Base-by-base conservation (phyloP, 1,139 yeast species). In the Yamadazyma songkhlaensis region DNA sequence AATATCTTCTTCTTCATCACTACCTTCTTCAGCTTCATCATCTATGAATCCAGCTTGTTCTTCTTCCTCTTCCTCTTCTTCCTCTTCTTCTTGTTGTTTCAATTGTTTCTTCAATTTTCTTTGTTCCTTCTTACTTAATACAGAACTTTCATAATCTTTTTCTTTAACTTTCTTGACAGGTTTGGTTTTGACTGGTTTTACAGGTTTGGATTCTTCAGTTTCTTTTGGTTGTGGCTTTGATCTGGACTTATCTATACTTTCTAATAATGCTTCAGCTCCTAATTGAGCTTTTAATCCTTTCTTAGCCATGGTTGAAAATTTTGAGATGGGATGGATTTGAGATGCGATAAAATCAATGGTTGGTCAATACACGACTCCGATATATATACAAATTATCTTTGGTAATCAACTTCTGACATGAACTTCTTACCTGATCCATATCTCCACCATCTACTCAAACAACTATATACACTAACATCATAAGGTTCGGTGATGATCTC, bases 361-460 rank as follows among this genome's bases (percentile, higher is more conserved):
- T 25, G 27, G 11, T 10, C 27, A 12, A 12, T 8, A 12, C 27
- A 25, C 27, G 27, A 25, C 27, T 7, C 4, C 6, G 4, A 25
- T 25, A 25, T 25, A 12, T n/a, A 15, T 9, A 12, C 3, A 15
- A n/a, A 10, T 6, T 17, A 11, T 29, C 40, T 21, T 9, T 7
- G 42, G 36, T 54, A 55, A 30, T 58, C 57, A 6, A 55, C 44
- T 31, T 74, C 77, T 42, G 70, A 69, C 24, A 75, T 47, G 44
- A 77, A 77, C 6, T 48, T 50, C 48, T 76, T 77, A 2, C 82
- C 82, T 6, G 69, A 53, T 0, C 94, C 92, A 48, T 74, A 72
- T 48, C 77, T 76, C 96, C 96, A 88, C 96, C 96, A 89, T 47
- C 84, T 68, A 30, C 85, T 78, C 41, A 89, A 61, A 60, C 97